Conservation (phyloP, 1,284 basidiomycete species). For the Pholiota adiposa region DNA sequence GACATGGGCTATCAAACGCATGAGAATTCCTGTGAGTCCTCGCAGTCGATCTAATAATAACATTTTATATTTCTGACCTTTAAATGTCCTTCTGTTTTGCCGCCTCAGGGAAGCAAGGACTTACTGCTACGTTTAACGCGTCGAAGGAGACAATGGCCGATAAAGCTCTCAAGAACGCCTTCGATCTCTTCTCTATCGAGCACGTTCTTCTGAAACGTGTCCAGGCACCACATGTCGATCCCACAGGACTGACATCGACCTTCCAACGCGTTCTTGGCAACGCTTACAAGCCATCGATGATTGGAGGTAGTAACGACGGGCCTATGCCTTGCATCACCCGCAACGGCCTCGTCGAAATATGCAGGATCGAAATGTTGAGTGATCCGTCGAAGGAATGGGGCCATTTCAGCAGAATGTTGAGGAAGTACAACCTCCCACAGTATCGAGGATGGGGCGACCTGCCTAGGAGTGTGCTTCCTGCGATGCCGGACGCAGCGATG, state of each 20-base stretch:
- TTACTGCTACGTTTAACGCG: slow-evolving; percentile 5
- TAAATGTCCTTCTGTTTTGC: not conserved
- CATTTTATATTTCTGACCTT: not conserved
- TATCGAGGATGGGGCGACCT: slow-evolving; percentile 15
- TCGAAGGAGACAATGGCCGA: slow-evolving; percentile 16
- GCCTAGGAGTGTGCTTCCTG: slow-evolving; percentile 11
- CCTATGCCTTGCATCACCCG: slow-evolving; percentile 19
- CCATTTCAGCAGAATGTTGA: slow-evolving; percentile 13
- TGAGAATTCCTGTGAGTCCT: slow-evolving; percentile 14
- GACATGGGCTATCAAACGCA: slow-evolving; percentile 15
- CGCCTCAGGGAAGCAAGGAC: slow-evolving; percentile 12
- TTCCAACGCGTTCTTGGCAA: slow-evolving; percentile 10
- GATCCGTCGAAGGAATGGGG: slow-evolving; percentile 17
- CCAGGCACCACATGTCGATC: slow-evolving; percentile 13
- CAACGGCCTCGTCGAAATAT: slow-evolving; percentile 13
- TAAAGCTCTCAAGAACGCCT: slow-evolving; percentile 15
- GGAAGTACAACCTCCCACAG: slow-evolving; percentile 13
- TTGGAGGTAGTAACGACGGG: not conserved
- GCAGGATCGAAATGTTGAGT: not conserved
- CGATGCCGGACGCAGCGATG: slow-evolving; percentile 11
- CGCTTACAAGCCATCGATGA: slow-evolving; percentile 10
- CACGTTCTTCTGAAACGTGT: slow-evolving; percentile 13
- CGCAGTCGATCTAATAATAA: not conserved
- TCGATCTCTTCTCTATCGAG: slow-evolving; percentile 16
- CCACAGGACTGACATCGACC: slow-evolving; percentile 10